Evolutionary conservation across 768 basidiomycete genomes (phyloP).

Genomic region (Lactifluus volemus): DNA sequence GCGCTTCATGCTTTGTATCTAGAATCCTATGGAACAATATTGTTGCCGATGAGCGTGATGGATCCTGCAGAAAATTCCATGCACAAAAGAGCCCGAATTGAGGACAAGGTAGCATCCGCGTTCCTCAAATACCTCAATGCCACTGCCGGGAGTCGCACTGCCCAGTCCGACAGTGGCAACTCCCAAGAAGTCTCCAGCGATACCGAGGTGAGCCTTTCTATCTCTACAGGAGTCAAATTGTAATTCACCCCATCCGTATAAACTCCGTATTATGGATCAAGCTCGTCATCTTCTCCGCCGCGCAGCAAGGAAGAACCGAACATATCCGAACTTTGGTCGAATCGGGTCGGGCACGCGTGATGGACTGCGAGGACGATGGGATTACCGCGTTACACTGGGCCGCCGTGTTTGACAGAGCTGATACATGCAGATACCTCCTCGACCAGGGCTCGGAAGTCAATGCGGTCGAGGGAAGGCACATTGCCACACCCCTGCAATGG

Average conservation of each 20-base stretch:
- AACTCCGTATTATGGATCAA: slow-evolving; percentile 19
- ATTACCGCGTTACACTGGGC: slow-evolving; percentile 97
- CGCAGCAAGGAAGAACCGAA: slow-evolving; percentile 74
- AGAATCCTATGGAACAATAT: neutral
- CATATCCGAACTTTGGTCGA: slow-evolving; percentile 56
- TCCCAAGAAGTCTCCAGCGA: neutral
- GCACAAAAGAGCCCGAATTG: neutral
- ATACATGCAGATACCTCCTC: slow-evolving; percentile 77
- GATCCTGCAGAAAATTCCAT: neutral
- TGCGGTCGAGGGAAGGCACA: slow-evolving; percentile 81
- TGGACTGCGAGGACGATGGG: slow-evolving; percentile 55
- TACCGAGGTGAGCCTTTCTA: neutral
- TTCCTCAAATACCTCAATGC: neutral
- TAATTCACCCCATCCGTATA: neutral
- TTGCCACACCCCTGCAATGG: slow-evolving; percentile 95
- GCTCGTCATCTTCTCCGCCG: slow-evolving; percentile 70
- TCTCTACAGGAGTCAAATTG: neutral
- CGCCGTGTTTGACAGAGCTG: slow-evolving; percentile 84
- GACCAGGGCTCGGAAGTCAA: slow-evolving; percentile 92
- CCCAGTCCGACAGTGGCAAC: neutral
- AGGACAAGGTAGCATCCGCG: neutral
- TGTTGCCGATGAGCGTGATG: neutral
- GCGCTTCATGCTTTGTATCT: neutral
- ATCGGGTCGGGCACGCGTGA: slow-evolving; percentile 56
- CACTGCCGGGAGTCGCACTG: neutral